phyloP scores from a whole-genome alignment of 2,329 filamentous ascomycete species.

The Dactylellina cionopaga region DNA sequence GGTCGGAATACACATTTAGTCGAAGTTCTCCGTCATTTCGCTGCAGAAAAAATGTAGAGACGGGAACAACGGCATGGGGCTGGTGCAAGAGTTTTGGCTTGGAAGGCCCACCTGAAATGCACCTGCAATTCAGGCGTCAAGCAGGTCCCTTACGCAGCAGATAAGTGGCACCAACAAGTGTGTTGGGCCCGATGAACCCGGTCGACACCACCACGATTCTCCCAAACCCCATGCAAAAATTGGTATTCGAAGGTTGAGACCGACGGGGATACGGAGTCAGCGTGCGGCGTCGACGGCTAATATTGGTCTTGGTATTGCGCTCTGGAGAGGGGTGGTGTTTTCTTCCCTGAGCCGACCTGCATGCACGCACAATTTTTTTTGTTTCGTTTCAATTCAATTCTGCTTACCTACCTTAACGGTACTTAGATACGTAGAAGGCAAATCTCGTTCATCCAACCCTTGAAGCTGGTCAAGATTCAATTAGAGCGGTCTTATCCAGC shows the following conservation, averaged over 20 bases:
- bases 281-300: constrained; percentile 40
- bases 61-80: constrained; percentile 36
- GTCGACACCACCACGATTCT: not conserved
- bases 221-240: not conserved
- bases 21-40: too few species aligned
- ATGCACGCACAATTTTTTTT: too few species aligned
- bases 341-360: not conserved
- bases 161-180: constrained; percentile 11
- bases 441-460: constrained; percentile 3
- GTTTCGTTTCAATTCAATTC: not conserved
- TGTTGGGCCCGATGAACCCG: constrained; percentile 23
- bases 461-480: constrained; percentile 15
- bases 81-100: not conserved
- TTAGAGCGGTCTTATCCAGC: constrained; percentile 8
- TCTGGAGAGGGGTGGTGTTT: not conserved
- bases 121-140: constrained; percentile 36
- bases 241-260: not conserved
- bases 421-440: not conserved
- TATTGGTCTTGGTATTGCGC: constrained; percentile 36
- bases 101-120: constrained; percentile 14
- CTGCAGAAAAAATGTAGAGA: not conserved
- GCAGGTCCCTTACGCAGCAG: not conserved
- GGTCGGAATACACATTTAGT: not conserved
- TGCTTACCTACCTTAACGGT: not conserved
- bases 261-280: not conserved